These are phyloP conservation scores for Candida gorgasii DNA, from an alignment of 805 yeast species.

Conservation along the genomic window DNA sequence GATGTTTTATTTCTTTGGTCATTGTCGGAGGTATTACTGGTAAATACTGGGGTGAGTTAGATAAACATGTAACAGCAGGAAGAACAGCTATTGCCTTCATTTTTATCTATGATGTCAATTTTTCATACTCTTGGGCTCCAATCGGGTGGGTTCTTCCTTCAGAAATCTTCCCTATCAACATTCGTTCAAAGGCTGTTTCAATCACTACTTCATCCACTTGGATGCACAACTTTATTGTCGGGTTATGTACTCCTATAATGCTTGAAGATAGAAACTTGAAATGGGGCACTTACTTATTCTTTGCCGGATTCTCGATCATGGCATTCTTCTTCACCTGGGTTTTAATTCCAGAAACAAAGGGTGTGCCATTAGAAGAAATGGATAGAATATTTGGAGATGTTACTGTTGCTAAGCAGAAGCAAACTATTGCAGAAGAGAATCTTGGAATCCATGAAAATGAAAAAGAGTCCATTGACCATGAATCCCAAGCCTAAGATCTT, in stretches of 20 bases:
- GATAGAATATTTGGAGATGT: constrained; percentile 35
- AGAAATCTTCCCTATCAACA: constrained; percentile 41
- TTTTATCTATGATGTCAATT: constrained; percentile 31
- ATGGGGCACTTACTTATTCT: constrained; percentile 27
- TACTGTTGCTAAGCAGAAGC: constrained; percentile 11
- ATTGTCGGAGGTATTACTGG: constrained; percentile 25
- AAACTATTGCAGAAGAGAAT: constrained; percentile 11
- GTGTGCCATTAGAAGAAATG: constrained; percentile 73
- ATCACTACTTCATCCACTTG: constrained; percentile 41
- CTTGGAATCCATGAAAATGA: constrained; percentile 8
- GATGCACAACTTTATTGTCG: constrained; percentile 39
- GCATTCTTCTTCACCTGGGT: constrained; percentile 38
- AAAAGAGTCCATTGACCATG: constrained; percentile 6
- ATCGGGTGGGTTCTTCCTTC: constrained; percentile 43
- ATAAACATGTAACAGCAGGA: constrained; percentile 19
- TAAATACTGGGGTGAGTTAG: constrained; percentile 15
- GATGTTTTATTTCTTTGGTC: constrained; percentile 32
- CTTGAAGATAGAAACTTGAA: constrained; percentile 21
- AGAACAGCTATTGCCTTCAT: constrained; percentile 40
- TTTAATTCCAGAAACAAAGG: constrained; percentile 71
- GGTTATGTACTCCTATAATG: constrained; percentile 38
- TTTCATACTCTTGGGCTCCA: constrained; percentile 33
- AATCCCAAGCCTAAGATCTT: constrained; percentile 1
- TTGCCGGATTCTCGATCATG: constrained; percentile 21
- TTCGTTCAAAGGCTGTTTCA: constrained; percentile 38